phyloP scores from a whole-genome alignment of 1,284 basidiomycete species.

The Rhodofomes roseus region DNA sequence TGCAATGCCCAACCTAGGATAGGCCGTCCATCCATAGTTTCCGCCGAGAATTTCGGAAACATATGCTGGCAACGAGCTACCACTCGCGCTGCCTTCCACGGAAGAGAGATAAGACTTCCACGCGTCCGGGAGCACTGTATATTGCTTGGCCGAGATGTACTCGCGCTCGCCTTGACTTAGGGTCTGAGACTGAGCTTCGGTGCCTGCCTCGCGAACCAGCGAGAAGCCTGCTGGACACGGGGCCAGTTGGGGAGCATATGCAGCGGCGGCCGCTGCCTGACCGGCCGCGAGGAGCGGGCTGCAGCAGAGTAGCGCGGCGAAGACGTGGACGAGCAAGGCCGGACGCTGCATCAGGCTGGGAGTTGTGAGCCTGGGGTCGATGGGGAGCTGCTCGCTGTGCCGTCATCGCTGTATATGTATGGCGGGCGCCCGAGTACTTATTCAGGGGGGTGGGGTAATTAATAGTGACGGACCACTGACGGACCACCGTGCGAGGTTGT shows the following conservation, averaged over 20 bases:
- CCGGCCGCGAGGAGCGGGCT: conserved; percentile 5
- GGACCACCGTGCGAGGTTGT: background rate
- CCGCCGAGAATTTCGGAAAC: conserved; percentile 32
- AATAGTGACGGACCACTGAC: background rate
- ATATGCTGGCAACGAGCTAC: conserved; percentile 28
- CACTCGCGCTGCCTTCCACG: conserved; percentile 25
- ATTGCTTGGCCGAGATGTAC: conserved; percentile 21
- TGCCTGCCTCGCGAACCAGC: conserved; percentile 19
- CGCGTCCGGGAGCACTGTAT: conserved; percentile 22
- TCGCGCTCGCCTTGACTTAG: conserved; percentile 21
- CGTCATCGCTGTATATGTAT: background rate
- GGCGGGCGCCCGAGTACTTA: background rate
- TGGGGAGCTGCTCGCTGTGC: background rate
- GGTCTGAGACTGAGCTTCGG: conserved; percentile 12
- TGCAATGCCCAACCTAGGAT: conserved; percentile 40
- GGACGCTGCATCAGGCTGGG: background rate
- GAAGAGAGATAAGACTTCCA: conserved; percentile 28
- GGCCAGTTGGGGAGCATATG: conserved; percentile 18
- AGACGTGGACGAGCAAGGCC: background rate
- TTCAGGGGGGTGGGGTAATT: background rate
- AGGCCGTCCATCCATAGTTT: conserved; percentile 8
- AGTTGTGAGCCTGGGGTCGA: background rate
- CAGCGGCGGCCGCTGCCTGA: conserved; percentile 17
- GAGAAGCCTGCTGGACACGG: conserved; percentile 18
- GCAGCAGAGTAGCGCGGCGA: background rate